A percentile compares a stretch with the other conserved stretches of the same genome.
Evolutionary conservation across 306 rosid genomes (phyloP).

Genomic region (Prunus mongolica): DNA sequence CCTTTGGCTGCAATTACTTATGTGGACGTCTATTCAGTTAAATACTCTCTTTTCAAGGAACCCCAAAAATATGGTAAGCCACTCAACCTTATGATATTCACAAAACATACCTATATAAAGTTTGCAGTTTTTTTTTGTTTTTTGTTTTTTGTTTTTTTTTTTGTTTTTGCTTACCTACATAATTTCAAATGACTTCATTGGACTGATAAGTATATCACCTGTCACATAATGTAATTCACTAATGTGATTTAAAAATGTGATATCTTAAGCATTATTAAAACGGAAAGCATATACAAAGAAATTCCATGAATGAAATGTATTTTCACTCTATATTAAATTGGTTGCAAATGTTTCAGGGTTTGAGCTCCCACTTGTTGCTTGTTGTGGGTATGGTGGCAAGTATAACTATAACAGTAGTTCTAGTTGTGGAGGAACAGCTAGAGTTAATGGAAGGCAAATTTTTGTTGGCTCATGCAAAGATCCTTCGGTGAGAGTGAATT

Average conservation of each 20-base stretch:
- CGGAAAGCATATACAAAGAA: neutral
- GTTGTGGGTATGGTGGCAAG: conserved; percentile 57
- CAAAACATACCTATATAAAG: too few species aligned
- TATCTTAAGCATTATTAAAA: neutral
- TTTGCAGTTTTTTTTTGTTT: too few species aligned
- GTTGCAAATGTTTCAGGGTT: conserved; percentile 34
- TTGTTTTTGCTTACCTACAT: too few species aligned
- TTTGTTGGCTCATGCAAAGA: conserved; percentile 41
- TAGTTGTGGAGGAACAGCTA: conserved; percentile 28
- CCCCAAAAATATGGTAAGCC: conserved; percentile 43
- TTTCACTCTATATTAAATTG: neutral
- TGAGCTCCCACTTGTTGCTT: conserved; percentile 33
- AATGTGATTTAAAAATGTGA: neutral
- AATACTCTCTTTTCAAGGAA: conserved; percentile 28
- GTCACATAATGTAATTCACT: too few species aligned
- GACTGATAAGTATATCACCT: too few species aligned
- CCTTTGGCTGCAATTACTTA: conserved; percentile 48
- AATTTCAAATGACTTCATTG: too few species aligned
- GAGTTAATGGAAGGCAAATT: conserved; percentile 23
- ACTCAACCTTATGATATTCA: neutral
- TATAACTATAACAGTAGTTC: conserved; percentile 21
- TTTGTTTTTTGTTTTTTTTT: too few species aligned
- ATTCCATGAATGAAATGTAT: neutral
- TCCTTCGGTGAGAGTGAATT: conserved; percentile 25
- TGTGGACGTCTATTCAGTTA: conserved; percentile 38